These are phyloP conservation scores for Chaetomium sp. DNA, from an alignment of 2,329 filamentous ascomycete species.

Conservation along the genomic window DNA sequence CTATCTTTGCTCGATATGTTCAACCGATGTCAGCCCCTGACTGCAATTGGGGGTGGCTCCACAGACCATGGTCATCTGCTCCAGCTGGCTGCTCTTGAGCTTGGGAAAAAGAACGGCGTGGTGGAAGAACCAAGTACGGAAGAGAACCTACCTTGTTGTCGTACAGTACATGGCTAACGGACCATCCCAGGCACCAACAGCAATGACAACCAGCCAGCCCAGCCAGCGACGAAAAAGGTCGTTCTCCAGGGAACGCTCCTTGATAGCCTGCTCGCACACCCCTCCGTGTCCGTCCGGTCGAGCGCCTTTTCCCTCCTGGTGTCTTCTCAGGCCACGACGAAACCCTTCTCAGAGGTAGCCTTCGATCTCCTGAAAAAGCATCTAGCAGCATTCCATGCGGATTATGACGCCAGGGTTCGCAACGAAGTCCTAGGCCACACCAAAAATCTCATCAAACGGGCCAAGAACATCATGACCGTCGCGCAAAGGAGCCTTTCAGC, in stretches of 20 bases:
- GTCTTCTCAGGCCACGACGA: slow-evolving; percentile 66
- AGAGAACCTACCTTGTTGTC: no score
- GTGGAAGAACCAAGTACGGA: slow-evolving; percentile 58
- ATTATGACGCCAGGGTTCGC: slow-evolving; percentile 79
- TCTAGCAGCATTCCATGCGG: slow-evolving; percentile 67
- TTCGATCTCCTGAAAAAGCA: slow-evolving; percentile 58
- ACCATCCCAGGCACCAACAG: slow-evolving; percentile 8
- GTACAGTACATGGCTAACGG: neutral
- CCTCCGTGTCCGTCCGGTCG: slow-evolving; percentile 61
- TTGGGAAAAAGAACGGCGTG: slow-evolving; percentile 63
- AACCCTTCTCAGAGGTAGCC: slow-evolving; percentile 58
- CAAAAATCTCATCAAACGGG: slow-evolving; percentile 68
- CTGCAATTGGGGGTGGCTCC: slow-evolving; percentile 8
- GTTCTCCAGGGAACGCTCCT: slow-evolving; percentile 38
- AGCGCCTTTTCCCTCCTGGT: slow-evolving; percentile 77
- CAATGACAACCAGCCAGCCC: slow-evolving; percentile 12
- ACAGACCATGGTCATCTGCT: slow-evolving; percentile 30
- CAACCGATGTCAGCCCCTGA: slow-evolving; percentile 39
- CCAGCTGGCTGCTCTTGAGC: slow-evolving; percentile 61
- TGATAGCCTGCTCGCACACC: slow-evolving; percentile 47
- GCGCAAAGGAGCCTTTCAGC: slow-evolving; percentile 41
- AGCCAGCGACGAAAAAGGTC: slow-evolving; percentile 24
- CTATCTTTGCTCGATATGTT: slow-evolving; percentile 50
- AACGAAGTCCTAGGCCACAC: slow-evolving; percentile 71
- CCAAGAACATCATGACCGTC: slow-evolving; percentile 59